phyloP scores from a whole-genome alignment of 768 basidiomycete species.

The Trametes villosa region DNA sequence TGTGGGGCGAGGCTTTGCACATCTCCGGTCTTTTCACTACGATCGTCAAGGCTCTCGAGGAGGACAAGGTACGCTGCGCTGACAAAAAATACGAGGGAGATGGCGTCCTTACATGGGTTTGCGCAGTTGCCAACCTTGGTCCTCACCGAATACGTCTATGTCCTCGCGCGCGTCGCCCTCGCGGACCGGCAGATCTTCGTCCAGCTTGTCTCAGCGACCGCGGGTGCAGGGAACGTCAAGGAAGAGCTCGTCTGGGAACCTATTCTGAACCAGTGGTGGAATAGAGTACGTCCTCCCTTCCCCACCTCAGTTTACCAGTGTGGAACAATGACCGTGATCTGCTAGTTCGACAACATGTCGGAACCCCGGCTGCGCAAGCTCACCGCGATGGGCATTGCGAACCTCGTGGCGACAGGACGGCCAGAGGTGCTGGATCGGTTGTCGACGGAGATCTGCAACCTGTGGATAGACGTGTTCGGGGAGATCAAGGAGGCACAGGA shows the following conservation, averaged over 20 bases:
- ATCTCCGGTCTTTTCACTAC: slow-evolving; percentile 71
- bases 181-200: slow-evolving; percentile 69
- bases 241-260: slow-evolving; percentile 65
- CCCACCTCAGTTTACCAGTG: not conserved
- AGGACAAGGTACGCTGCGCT: slow-evolving; percentile 59
- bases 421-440: slow-evolving; percentile 74
- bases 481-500: slow-evolving; percentile 77
- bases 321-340: not conserved
- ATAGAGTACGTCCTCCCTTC: slow-evolving; percentile 53
- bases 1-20: slow-evolving; percentile 80
- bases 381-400: slow-evolving; percentile 79
- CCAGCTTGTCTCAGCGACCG: slow-evolving; percentile 69
- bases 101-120: not conserved
- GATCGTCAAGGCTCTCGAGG: slow-evolving; percentile 60
- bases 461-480: slow-evolving; percentile 89
- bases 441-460: slow-evolving; percentile 75
- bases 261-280: slow-evolving; percentile 83
- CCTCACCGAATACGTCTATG: slow-evolving; percentile 70
- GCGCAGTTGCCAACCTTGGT: slow-evolving; percentile 46
- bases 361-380: slow-evolving; percentile 86
- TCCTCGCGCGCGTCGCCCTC: slow-evolving; percentile 76
- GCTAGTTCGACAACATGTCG: slow-evolving; percentile 89
- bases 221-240: slow-evolving; percentile 47
- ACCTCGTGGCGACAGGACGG: slow-evolving; percentile 74
- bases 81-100: not conserved